Evolutionary conservation across 495 filamentous ascomycete species (phyloP).

Genomic region (Oleoguttula mirabilis): DNA sequence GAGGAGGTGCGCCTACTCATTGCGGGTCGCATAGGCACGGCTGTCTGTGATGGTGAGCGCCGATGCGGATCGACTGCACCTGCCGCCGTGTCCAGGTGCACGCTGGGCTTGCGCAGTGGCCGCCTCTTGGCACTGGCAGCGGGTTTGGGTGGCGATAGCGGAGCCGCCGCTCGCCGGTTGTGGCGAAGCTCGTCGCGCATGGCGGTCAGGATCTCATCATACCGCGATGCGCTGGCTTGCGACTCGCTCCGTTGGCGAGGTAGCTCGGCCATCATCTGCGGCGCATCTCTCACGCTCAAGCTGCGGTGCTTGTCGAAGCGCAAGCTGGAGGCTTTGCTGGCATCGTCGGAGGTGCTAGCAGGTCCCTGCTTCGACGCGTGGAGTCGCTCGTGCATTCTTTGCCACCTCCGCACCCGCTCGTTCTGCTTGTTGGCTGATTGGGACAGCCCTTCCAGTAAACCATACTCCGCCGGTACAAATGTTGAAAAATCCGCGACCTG

Average conservation of each 20-base stretch:
- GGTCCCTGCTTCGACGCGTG: neutral
- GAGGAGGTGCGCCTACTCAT: conserved; percentile 6
- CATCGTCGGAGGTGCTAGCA: neutral
- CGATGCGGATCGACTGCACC: conserved; percentile 3
- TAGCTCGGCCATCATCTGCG: neutral
- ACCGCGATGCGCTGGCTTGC: neutral
- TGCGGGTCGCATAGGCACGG: conserved; percentile 8
- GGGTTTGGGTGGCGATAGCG: neutral
- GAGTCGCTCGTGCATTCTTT: conserved; percentile 43
- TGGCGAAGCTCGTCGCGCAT: conserved; percentile 19
- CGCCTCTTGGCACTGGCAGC: neutral
- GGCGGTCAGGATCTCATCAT: conserved; percentile 16
- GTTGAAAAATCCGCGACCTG: no score
- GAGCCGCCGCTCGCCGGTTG: neutral
- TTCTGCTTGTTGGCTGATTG: conserved; percentile 50
- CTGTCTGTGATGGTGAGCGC: conserved; percentile 12
- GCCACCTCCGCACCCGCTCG: conserved; percentile 56
- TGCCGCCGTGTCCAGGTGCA: conserved; percentile 4
- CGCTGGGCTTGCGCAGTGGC: conserved; percentile 2
- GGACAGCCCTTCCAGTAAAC: conserved; percentile 53
- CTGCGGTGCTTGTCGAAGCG: conserved; percentile 15
- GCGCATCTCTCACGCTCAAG: conserved; percentile 10
- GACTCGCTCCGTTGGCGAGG: conserved; percentile 2
- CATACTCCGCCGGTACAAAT: no score
- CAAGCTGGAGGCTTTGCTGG: neutral